Evolutionary conservation across 2,329 filamentous ascomycete species (phyloP).

Genomic region (Fusarium napiforme): DNA sequence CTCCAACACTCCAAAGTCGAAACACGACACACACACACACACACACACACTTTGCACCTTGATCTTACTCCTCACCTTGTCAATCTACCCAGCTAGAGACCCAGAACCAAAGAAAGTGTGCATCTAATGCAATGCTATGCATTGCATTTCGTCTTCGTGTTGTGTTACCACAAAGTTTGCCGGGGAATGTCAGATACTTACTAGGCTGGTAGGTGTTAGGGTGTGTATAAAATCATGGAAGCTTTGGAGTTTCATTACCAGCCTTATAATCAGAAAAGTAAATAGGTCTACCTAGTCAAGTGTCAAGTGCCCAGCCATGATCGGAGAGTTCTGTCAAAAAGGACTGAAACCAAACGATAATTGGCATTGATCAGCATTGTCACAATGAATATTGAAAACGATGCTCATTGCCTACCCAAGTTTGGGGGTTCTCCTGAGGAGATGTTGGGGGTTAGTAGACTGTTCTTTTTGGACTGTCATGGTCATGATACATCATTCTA

Average conservation of each 20-base stretch:
- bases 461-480: background rate
- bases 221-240: background rate
- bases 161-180: conserved; percentile 7
- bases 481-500: conserved; percentile 22
- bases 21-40: background rate
- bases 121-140: background rate
- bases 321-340: conserved; percentile 20
- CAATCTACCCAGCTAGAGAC: background rate
- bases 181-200: background rate
- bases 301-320: conserved; percentile 4
- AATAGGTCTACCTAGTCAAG: background rate
- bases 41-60: background rate
- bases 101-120: background rate
- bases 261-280: conserved; percentile 22
- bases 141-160: background rate
- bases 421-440: conserved; percentile 11
- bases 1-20: conserved; percentile 9
- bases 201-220: background rate
- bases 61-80: conserved; percentile 1
- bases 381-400: background rate
- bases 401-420: background rate
- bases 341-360: conserved; percentile 7
- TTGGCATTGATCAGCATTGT: conserved; percentile 27
- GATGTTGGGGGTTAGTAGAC: conserved; percentile 8
- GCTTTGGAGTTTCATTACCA: background rate